These are phyloP conservation scores for Penicillium frequentans DNA, from an alignment of 2,329 filamentous ascomycete genomes.

Conservation along the genomic window DNA sequence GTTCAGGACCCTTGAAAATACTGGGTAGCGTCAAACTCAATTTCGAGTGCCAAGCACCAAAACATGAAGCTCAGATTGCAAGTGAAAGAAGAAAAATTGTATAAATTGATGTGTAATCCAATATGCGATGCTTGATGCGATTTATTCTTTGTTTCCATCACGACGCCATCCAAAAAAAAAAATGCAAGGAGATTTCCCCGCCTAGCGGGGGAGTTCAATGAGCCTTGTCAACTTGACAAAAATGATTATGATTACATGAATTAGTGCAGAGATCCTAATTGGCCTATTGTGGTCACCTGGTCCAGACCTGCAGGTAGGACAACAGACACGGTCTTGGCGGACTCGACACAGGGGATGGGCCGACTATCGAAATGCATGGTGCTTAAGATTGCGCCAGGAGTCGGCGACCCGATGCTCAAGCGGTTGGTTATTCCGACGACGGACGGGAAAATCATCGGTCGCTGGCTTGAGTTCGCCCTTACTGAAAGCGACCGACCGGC, in stretches of 20 bases:
- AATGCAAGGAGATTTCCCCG: slow-evolving; percentile 8
- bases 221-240: slow-evolving; percentile 6
- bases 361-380: slow-evolving; percentile 33
- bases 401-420: slow-evolving; percentile 34
- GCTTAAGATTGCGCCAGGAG: slow-evolving; percentile 36
- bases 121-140: slow-evolving; percentile 5
- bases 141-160: slow-evolving; percentile 1
- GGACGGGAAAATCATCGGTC: slow-evolving; percentile 34
- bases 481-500: slow-evolving; percentile 37
- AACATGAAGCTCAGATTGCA: slow-evolving; percentile 5
- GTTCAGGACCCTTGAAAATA: background rate
- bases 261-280: slow-evolving; percentile 6
- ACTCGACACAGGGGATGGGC: background rate
- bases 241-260: slow-evolving; percentile 22
- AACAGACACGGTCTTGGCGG: slow-evolving; percentile 1
- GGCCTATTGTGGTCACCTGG: background rate
- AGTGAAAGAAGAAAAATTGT: background rate
- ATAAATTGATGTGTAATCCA: slow-evolving; percentile 6
- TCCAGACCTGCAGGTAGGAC: background rate
- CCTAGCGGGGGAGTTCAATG: background rate
- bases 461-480: slow-evolving; percentile 35
- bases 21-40: slow-evolving; percentile 1
- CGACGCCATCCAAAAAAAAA: slow-evolving; percentile 10
- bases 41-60: background rate
- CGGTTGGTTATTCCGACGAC: slow-evolving; percentile 28